Evolutionary conservation across 2,329 filamentous ascomycete species (phyloP).

Genomic region (Botrytis elliptica): DNA sequence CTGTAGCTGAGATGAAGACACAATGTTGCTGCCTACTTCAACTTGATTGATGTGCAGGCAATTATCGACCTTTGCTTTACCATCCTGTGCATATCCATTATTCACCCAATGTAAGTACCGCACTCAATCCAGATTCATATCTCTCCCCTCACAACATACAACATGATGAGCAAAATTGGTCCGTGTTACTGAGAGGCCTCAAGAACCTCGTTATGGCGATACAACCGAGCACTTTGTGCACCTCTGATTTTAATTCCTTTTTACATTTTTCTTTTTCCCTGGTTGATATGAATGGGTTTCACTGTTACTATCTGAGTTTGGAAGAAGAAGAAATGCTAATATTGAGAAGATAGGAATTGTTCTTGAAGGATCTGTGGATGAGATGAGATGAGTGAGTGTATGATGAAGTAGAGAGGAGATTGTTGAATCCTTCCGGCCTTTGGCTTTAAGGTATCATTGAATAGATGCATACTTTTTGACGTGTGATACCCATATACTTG

Average conservation of each 20-base stretch:
- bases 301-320: fast-evolving
- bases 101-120: not conserved
- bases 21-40: not conserved
- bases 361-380: too few species aligned
- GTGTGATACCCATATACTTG: not conserved
- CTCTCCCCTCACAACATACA: not conserved
- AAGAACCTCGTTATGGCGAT: conserved; percentile 18
- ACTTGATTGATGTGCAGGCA: not conserved
- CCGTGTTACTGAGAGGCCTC: conserved; percentile 21
- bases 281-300: not conserved
- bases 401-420: not conserved
- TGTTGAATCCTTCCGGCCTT: not conserved
- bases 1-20: not conserved
- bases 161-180: conserved; percentile 20
- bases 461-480: not conserved
- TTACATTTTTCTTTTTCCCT: not conserved
- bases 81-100: not conserved
- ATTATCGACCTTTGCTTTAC: not conserved
- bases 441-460: not conserved
- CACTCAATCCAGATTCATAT: not conserved
- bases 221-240: conserved; percentile 17
- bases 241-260: conserved; percentile 3
- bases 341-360: not conserved
- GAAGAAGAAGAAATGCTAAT: not conserved
- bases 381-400: not conserved